Percentiles rank a stretch among this genome's conserved stretches.
Conservation (phyloP, 371 early-diverging fungal genomes). For the Batkoa obscura region DNA sequence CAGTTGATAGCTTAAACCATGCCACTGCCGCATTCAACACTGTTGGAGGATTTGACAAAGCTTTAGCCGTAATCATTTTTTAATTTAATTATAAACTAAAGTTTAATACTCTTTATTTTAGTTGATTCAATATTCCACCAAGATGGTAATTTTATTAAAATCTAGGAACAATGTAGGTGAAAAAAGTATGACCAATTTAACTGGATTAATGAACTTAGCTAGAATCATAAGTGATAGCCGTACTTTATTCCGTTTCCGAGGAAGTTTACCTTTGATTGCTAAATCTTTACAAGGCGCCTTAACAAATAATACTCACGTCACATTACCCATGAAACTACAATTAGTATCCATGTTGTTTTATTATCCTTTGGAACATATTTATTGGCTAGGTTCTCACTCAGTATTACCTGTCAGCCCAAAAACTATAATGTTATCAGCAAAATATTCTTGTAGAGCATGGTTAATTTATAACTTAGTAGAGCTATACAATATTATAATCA, state of each 20-base stretch:
- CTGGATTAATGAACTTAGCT: no score
- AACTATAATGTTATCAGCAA: not conserved
- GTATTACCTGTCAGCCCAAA: not conserved
- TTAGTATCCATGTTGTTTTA: conserved; percentile 2
- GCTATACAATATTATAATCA: not conserved
- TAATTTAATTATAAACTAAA: no score
- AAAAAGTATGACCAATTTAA: not conserved
- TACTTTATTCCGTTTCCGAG: conserved; percentile 4
- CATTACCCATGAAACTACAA: not conserved
- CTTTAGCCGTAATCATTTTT: not conserved
- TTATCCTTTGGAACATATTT: conserved; percentile 5
- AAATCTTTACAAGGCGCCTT: not conserved
- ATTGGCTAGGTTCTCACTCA: not conserved
- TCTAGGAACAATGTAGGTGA: not conserved
- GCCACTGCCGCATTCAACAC: no score
- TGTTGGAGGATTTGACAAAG: conserved; percentile 3
- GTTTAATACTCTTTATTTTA: not conserved
- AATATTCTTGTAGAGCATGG: conserved; percentile 4
- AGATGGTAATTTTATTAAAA: not conserved
- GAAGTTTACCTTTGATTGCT: not conserved
- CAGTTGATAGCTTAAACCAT: no score
- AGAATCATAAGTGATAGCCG: not conserved
- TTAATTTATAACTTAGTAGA: not conserved
- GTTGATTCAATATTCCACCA: conserved; percentile 1
- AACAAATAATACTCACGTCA: not conserved